Evolutionary conservation across 768 basidiomycete species (phyloP), one percentile per base, ranked within the genome.

Genomic region (Calocybe indica): DNA sequence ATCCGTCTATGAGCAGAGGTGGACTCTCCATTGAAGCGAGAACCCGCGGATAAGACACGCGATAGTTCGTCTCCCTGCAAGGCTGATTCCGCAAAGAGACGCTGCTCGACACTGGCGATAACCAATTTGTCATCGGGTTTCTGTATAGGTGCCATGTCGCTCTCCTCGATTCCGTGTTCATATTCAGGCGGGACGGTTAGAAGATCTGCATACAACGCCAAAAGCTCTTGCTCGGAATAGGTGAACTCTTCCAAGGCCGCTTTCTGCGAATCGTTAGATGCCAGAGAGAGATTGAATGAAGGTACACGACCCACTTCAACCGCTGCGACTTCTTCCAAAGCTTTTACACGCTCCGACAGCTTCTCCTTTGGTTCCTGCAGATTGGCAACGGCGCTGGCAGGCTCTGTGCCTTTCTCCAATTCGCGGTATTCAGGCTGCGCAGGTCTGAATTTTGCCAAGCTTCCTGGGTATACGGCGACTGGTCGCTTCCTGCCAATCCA

Each of bases 141-240:
- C 35, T 67, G 60, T 6, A 43, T 47, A 45, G 62, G 65, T 9
- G 12, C 48, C 51, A 44, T 55, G 45, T 37, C 57, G 12, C n/a
- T 53, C 49, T 41, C 48, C 31, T 47, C 43, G 12, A 31, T 51
- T 37, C 2, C 36, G 6, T 40, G 48, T 10, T 52, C 49, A 11
- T 40, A 14, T 14, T 35, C 32, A 34, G 48, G 40, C 12, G 63
- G 63, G 29, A 70, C 58, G 14, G 69, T 65, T 15, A 76, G 65
- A 13, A 77, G 57, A 47, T 76, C 72, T 47, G 73, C 66, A 49
- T 78, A 78, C 38, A 78, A 51, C 1, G 57, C 46, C 38, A 70
- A 37, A 4, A 78, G 57, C 7, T 74, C 72, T 13, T 69, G 65
- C 52, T 78, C 76, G 1, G 68, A 65, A 49, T 71, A 78, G 3